These are phyloP conservation scores for Colletotrichum melonis DNA, from an alignment of 2,329 filamentous ascomycete species.

Conservation along the genomic window DNA sequence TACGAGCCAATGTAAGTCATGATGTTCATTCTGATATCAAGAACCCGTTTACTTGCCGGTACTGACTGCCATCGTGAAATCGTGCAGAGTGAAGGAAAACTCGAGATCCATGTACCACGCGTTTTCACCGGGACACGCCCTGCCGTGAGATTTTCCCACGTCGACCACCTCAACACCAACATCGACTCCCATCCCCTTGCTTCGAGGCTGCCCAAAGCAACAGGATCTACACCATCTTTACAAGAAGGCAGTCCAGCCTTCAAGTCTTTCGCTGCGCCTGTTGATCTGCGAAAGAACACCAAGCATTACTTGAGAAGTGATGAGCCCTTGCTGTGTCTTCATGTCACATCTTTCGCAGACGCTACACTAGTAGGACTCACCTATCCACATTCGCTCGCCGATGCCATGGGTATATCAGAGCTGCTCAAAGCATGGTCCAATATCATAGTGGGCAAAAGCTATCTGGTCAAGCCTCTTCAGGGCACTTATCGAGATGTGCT, in stretches of 20 bases:
- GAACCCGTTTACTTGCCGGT: background rate
- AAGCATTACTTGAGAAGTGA: constrained; percentile 54
- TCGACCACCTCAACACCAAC: background rate
- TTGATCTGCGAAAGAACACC: constrained; percentile 39
- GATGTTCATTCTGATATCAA: too few species aligned
- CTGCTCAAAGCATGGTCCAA: background rate
- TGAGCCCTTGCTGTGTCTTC: constrained; percentile 56
- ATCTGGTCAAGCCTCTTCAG: background rate
- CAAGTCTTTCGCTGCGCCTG: constrained; percentile 15
- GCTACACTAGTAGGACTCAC: constrained; percentile 58
- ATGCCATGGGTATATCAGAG: background rate
- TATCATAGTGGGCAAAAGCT: background rate
- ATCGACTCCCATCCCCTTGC: background rate
- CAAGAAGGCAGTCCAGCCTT: background rate
- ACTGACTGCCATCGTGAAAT: background rate
- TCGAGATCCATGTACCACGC: background rate
- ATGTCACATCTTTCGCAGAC: constrained; percentile 59
- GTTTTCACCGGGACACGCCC: background rate
- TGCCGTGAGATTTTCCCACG: background rate
- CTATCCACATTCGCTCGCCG: constrained; percentile 57
- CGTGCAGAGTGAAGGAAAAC: background rate
- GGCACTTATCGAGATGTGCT: background rate
- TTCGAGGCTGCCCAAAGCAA: background rate
- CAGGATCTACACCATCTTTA: background rate
- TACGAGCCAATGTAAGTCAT: constrained; percentile 48